phyloP scores from a whole-genome alignment of 129 eudicot genomes.

The Artemisia annua region DNA sequence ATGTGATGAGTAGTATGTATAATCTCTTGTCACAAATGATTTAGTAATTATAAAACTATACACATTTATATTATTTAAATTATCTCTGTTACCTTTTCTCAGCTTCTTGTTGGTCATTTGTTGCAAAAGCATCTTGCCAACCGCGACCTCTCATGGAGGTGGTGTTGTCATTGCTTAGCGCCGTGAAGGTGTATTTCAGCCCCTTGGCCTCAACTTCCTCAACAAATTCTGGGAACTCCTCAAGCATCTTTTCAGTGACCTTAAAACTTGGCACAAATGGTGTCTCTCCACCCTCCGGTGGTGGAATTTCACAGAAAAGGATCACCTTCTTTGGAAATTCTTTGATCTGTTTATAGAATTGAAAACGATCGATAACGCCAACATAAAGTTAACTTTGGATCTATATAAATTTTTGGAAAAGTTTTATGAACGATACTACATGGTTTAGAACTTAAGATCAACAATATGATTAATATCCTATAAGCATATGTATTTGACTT shows the following conservation, averaged over 20 bases:
- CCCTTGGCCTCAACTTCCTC: conserved; percentile 63
- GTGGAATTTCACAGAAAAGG: conserved; percentile 68
- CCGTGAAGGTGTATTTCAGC: conserved; percentile 63
- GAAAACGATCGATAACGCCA: not conserved
- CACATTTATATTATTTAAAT: too few relatives aligned
- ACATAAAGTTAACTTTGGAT: too few relatives aligned
- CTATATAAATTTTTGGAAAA: too few relatives aligned
- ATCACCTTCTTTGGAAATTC: conserved; percentile 65
- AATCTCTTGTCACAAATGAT: not conserved
- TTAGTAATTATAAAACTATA: too few relatives aligned
- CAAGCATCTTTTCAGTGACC: conserved; percentile 64
- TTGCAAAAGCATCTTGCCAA: conserved; percentile 71
- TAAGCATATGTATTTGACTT: conserved; percentile 10
- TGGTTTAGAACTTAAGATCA: not conserved
- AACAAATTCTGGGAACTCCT: conserved; percentile 74
- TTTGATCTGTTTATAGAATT: conserved; percentile 39
- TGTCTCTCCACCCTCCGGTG: conserved; percentile 80
- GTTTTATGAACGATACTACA: too few relatives aligned
- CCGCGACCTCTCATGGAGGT: conserved; percentile 78
- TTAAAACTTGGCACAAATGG: conserved; percentile 79
- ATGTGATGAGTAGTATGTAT: not conserved
- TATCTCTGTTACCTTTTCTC: conserved; percentile 48
- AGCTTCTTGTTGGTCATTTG: conserved; percentile 59
- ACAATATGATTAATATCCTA: not conserved
- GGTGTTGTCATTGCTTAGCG: conserved; percentile 53